Evolutionary conservation across 2,329 filamentous ascomycete genomes (phyloP), one percentile per base, ranked within the genome.

Genomic region (Nemania serpens): DNA sequence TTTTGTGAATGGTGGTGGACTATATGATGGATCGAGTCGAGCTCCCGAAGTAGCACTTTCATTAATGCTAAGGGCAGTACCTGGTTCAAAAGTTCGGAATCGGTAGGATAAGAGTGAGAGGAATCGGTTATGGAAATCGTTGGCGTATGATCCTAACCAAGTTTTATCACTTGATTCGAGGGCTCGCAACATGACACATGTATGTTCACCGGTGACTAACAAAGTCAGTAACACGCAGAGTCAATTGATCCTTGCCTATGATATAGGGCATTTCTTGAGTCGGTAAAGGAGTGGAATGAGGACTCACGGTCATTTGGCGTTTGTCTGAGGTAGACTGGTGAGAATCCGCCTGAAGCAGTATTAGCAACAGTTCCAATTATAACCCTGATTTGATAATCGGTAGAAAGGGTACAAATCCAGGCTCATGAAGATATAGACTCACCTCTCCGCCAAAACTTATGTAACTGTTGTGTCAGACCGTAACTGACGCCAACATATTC

Each of bases 401-500:
- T n/a, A n/a, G n/a, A n/a, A n/a, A n/a, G n/a, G n/a, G n/a, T n/a
- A n/a, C n/a, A n/a, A n/a, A n/a, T n/a, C n/a, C n/a, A n/a, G n/a
- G n/a, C n/a, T n/a, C n/a, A n/a, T n/a, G n/a, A 29, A 29, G 25
- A 29, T 7, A 12, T 3, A 39, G 15, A 62, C 62, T 62, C 62
- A 64, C 62, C 86, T 37, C 91, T 89, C 78, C 97, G 97, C 95
- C 95, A 99, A 82, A 99, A 99, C 73, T 91, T 96, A 79, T 97
- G 95, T 13, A 99, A 86, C 13, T 86, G 83, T 41, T 88, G 83
- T 0, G 95, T 99, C 58, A 99, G 81, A 55, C 95, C 96, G 74
- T 96, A 99, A 71, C 91, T 96, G 51, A 99, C 96, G 73, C 96
- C 95, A 15, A 99, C 77, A 72, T 98, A 99, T 77, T 99, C 95